Percentiles rank a stretch among this genome's conserved stretches.
phyloP scores from a whole-genome alignment of 345 rosid genomes.

The Laguncularia racemosa region DNA sequence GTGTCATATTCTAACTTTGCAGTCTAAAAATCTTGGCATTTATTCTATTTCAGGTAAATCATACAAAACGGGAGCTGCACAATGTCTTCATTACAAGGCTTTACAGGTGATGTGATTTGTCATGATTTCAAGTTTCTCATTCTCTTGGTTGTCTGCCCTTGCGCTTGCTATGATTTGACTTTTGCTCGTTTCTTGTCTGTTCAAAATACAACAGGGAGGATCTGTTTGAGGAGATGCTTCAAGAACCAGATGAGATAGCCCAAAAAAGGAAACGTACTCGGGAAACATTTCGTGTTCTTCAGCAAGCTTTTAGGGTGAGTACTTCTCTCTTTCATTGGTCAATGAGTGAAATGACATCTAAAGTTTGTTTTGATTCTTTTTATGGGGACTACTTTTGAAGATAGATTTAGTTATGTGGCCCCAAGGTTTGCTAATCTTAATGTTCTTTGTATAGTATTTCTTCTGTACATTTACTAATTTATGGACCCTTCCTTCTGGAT shows the following conservation, averaged over 20 bases:
- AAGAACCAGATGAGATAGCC: slow-evolving; percentile 93
- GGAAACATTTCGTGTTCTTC: slow-evolving; percentile 80
- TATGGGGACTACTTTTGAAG: too few species aligned
- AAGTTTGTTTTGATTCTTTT: too few species aligned
- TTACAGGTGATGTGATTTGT: slow-evolving; percentile 56
- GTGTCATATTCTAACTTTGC: not conserved
- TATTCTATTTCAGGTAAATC: slow-evolving; percentile 60
- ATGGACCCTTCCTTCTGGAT: not conserved
- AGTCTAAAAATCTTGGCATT: slow-evolving; percentile 1
- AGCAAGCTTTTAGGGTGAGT: slow-evolving; percentile 86
- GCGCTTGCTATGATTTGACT: not conserved
- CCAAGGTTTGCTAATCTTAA: not conserved
- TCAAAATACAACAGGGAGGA: slow-evolving; percentile 57
- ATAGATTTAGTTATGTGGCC: too few species aligned
- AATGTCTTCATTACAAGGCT: slow-evolving; percentile 91
- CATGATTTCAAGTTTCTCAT: not conserved
- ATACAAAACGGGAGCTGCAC: slow-evolving; percentile 94
- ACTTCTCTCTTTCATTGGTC: slow-evolving; percentile 8
- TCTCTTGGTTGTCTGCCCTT: not conserved
- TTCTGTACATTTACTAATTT: not conserved
- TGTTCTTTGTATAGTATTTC: not conserved
- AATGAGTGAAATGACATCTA: not conserved
- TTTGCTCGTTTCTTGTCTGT: not conserved
- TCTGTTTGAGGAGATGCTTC: slow-evolving; percentile 97
- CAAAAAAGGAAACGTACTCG: slow-evolving; percentile 74